phyloP scores from a whole-genome alignment of 1,139 yeast species.

The Geotrichum fermentans region DNA sequence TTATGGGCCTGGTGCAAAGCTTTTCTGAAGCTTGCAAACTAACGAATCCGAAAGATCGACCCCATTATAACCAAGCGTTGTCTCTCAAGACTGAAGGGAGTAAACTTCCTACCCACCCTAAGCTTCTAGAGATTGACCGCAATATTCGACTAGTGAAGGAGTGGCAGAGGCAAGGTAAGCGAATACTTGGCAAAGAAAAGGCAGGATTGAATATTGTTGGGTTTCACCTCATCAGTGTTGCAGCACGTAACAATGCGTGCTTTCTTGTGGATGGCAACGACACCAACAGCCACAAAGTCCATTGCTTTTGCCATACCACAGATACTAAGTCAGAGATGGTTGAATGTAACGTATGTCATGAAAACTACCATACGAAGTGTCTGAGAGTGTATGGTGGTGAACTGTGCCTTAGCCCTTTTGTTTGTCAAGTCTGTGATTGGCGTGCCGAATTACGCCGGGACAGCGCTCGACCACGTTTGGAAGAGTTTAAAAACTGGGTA shows the following conservation, averaged over 20 bases:
- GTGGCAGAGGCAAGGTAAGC: conserved; percentile 47
- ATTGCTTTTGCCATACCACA: conserved; percentile 65
- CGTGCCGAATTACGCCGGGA: conserved; percentile 36
- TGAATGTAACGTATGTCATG: conserved; percentile 72
- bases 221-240: conserved; percentile 35
- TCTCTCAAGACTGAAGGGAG: conserved; percentile 30
- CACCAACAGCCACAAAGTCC: conserved; percentile 32
- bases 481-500: conserved; percentile 35
- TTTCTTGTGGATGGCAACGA: conserved; percentile 34
- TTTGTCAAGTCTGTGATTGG: conserved; percentile 66
- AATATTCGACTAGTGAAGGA: conserved; percentile 27
- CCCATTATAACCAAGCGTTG: conserved; percentile 31
- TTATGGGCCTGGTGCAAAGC: conserved; percentile 19
- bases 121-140: conserved; percentile 24
- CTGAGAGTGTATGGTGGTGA: conserved; percentile 41
- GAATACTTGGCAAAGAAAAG: conserved; percentile 39
- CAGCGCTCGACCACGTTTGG: conserved; percentile 36
- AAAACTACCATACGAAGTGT: conserved; percentile 76
- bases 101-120: conserved; percentile 24
- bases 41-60: conserved; percentile 34
- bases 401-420: conserved; percentile 41
- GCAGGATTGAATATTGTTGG: conserved; percentile 36
- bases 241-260: conserved; percentile 39
- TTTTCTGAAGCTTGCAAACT: conserved; percentile 26
- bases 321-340: conserved; percentile 68